phyloP scores from a whole-genome alignment of 257 asterid species.

The Ehretia macrophylla region DNA sequence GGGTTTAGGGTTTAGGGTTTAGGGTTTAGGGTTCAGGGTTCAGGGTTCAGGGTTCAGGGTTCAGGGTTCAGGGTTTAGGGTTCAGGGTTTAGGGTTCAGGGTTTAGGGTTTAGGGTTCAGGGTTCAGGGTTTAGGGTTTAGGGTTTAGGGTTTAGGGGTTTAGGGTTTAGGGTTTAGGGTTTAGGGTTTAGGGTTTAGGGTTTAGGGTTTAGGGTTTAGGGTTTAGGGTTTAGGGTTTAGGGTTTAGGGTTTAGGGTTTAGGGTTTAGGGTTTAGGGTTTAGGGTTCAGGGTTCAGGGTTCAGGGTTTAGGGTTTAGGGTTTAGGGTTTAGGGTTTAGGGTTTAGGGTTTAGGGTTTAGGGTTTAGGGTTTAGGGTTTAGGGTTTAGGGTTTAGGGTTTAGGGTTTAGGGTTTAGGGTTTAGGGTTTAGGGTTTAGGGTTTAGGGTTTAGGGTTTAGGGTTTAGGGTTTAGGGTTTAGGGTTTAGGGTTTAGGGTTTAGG shows the following conservation, averaged over 20 bases:
- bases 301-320: slow-evolving; percentile 16
- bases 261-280: slow-evolving; percentile 20
- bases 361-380: slow-evolving; percentile 8
- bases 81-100: slow-evolving; percentile 8
- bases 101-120: slow-evolving; percentile 10
- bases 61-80: slow-evolving; percentile 5
- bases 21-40: slow-evolving; percentile 4
- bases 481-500: background rate
- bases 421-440: slow-evolving; percentile 9
- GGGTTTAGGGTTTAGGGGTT: slow-evolving; percentile 8
- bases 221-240: slow-evolving; percentile 14
- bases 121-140: slow-evolving; percentile 7
- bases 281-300: slow-evolving; percentile 18
- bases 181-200: slow-evolving; percentile 13
- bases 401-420: slow-evolving; percentile 10
- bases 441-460: slow-evolving; percentile 11
- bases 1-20: slow-evolving; percentile 5
- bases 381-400: slow-evolving; percentile 10
- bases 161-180: slow-evolving; percentile 7
- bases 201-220: slow-evolving; percentile 13
- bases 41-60: slow-evolving; percentile 5
- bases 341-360: slow-evolving; percentile 8
- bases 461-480: slow-evolving; percentile 9
- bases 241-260: slow-evolving; percentile 19
- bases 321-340: slow-evolving; percentile 14